Percentiles rank a stretch among this genome's conserved stretches.
These are phyloP conservation scores for Byssoonygena ceratinophila DNA, from an alignment of 2,329 filamentous ascomycete species.

Conservation along the genomic window DNA sequence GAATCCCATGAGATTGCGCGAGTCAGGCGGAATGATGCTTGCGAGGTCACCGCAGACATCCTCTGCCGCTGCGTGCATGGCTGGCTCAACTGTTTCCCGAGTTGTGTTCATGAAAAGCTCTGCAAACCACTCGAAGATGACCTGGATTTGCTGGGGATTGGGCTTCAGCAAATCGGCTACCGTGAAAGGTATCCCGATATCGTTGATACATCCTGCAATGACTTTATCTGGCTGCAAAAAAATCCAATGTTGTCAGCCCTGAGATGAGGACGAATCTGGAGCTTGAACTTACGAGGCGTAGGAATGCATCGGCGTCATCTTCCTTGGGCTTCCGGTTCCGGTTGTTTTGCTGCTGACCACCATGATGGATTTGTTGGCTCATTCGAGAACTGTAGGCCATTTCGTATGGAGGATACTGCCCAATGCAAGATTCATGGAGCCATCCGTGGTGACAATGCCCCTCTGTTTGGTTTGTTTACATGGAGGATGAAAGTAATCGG, in stretches of 20 bases:
- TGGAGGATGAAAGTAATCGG: not conserved
- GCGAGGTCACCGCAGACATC: conserved; percentile 68
- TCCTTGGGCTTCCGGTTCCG: conserved; percentile 45
- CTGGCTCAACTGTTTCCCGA: conserved; percentile 83
- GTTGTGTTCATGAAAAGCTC: conserved; percentile 89
- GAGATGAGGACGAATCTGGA: not conserved
- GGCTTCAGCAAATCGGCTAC: conserved; percentile 84
- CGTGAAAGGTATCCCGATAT: conserved; percentile 85
- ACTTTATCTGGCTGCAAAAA: conserved; percentile 59
- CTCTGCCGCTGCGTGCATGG: conserved; percentile 84
- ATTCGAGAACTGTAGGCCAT: conserved; percentile 45
- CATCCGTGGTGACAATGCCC: conserved; percentile 3
- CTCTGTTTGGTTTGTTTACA: conserved; percentile 17
- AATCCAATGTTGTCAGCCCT: conserved; percentile 2
- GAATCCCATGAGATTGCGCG: conserved; percentile 90
- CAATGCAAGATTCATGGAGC: not conserved
- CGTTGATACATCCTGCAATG: conserved; percentile 92
- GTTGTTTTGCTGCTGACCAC: conserved; percentile 36
- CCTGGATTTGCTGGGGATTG: conserved; percentile 86
- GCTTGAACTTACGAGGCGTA: conserved; percentile 42
- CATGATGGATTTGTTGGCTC: conserved; percentile 44
- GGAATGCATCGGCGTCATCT: conserved; percentile 48
- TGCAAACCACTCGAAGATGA: conserved; percentile 96
- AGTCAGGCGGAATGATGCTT: conserved; percentile 76
- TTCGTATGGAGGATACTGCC: conserved; percentile 1